Evolutionary conservation across 352 stramenopile species (phyloP), one percentile per base, ranked within the genome.

Genomic region (Thraustochytrium sp.): DNA sequence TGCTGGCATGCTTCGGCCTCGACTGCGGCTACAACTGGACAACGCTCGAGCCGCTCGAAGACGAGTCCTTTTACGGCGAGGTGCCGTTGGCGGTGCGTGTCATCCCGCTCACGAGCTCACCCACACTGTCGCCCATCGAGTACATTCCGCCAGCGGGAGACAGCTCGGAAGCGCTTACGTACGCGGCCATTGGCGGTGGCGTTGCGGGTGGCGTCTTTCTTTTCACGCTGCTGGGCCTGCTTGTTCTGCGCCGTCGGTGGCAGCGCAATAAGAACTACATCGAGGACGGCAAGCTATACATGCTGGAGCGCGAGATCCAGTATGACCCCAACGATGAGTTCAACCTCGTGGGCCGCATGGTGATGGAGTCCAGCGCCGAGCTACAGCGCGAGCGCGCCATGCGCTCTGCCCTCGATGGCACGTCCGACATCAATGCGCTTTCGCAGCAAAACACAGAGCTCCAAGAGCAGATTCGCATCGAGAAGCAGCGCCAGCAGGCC

Each of bases 211-310:
- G 5, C 55, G 34, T 54, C 23, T 36, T 82, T 9, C 8, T 54
- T 0, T 37, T 46, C 0, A 77, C 29, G 5, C 49, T 84, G 23
- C 9, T 84, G 1, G 2, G 16, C 5, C 62, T 40, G 31, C 16
- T 84, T 2, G 37, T 78, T 3, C 5, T 84, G 23, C 61, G 76
- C 4, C 44, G 76, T 5, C 83, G 76, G 11, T 84, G 76, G 76
- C 61, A 64, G 34, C 44, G 63, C 34, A 65, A 84, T 11, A 84
- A 84, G 53, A 2, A 3, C 31, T 84, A 42, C 49, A 68, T 84
- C 34, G 76, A 83, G 61, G 31, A 68, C 36, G 76, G 76, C 65
- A 56, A 64, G 29, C 61, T 84, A 21, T 84, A 84, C 63, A 78
- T 68, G 13, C 36, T 84, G 49, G 76, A 84, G 11, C 53, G 38